phyloP scores from a whole-genome alignment of 2,329 filamentous ascomycete genomes.

The Amylocarpus encephaloides region DNA sequence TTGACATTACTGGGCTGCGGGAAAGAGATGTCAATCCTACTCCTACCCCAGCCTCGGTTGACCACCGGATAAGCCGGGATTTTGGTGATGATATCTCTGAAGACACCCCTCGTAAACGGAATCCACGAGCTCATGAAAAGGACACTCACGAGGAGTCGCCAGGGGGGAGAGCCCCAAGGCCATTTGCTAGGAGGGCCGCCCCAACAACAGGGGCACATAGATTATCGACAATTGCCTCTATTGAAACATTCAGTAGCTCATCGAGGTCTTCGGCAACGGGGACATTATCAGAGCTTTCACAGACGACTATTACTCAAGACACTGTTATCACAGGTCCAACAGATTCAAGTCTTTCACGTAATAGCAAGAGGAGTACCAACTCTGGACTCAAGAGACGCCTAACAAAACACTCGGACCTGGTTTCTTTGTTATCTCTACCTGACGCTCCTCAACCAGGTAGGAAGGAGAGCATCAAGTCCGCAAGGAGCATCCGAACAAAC shows the following conservation, averaged over 20 bases:
- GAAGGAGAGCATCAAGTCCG: conserved; percentile 65
- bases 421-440: conserved; percentile 80
- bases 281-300: conserved; percentile 24
- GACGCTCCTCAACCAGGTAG: conserved; percentile 50
- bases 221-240: conserved; percentile 28
- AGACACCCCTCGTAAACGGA: conserved; percentile 9
- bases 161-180: conserved; percentile 12
- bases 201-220: conserved; percentile 23
- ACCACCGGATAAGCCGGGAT: conserved; percentile 7
- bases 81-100: conserved; percentile 9
- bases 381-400: conserved; percentile 53
- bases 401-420: conserved; percentile 87
- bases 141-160: conserved; percentile 11
- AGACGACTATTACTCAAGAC: conserved; percentile 39
- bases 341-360: conserved; percentile 25
- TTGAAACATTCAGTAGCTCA: conserved; percentile 15
- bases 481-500: conserved; percentile 70
- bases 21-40: conserved; percentile 18
- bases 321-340: conserved; percentile 23
- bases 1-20: conserved; percentile 20
- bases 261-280: conserved; percentile 9
- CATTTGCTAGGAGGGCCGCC: conserved; percentile 16
- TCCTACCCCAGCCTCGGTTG: conserved; percentile 1
- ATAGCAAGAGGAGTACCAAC: conserved; percentile 32
- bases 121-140: conserved; percentile 8